These are phyloP conservation scores for Plasmodium relictum DNA, from an alignment of 169 alveolate species.

Conservation along the genomic window DNA sequence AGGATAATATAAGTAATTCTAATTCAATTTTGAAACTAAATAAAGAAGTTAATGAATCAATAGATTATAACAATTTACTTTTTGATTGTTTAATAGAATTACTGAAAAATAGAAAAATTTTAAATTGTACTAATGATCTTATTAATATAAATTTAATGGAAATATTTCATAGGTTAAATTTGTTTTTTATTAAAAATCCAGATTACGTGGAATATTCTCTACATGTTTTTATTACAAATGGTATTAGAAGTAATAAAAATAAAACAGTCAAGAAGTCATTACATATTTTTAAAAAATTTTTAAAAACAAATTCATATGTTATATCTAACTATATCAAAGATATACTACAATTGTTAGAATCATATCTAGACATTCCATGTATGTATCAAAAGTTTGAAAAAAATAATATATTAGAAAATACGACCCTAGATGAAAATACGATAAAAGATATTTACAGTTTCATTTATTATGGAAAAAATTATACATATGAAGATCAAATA, in stretches of 20 bases:
- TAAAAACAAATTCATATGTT: slow-evolving; percentile 36
- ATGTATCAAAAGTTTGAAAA: slow-evolving; percentile 21
- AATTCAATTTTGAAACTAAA: neutral
- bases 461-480: slow-evolving; percentile 33
- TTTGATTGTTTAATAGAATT: slow-evolving; percentile 58
- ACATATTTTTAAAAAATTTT: slow-evolving; percentile 71
- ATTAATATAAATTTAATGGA: slow-evolving; percentile 75
- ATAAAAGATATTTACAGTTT: slow-evolving; percentile 43
- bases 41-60: slow-evolving; percentile 13
- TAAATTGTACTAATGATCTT: slow-evolving; percentile 51
- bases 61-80: slow-evolving; percentile 31
- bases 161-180: slow-evolving; percentile 61
- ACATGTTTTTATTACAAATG: slow-evolving; percentile 65
- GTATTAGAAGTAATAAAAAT: slow-evolving; percentile 60
- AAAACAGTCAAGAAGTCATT: slow-evolving; percentile 33
- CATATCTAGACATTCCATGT: slow-evolving; percentile 50
- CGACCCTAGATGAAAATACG: slow-evolving; percentile 11
- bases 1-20: neutral
- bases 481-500: slow-evolving; percentile 61
- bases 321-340: slow-evolving; percentile 57
- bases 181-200: slow-evolving; percentile 58
- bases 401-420: neutral
- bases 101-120: slow-evolving; percentile 54
- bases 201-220: slow-evolving; percentile 54
- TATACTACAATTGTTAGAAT: slow-evolving; percentile 62